phyloP scores from a whole-genome alignment of 176 grass and related monocot genomes.

The Bonia amplexicaulis region DNA sequence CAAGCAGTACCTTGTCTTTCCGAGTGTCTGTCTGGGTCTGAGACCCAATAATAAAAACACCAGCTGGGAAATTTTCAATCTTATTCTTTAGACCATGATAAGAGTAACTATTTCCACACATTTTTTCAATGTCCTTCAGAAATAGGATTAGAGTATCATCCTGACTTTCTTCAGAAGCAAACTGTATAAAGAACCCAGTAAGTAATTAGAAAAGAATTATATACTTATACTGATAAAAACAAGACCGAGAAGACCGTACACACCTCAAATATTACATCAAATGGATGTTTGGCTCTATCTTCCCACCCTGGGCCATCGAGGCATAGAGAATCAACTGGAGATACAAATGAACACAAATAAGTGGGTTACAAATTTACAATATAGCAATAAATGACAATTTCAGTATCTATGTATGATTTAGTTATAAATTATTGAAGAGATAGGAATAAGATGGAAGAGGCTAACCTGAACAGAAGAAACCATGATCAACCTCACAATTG shows the following conservation, averaged over 20 bases:
- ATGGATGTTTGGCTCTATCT: conserved; percentile 66
- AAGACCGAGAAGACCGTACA: conserved; percentile 6
- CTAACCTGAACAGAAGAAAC: conserved; percentile 84
- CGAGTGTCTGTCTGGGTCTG: conserved; percentile 68
- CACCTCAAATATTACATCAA: conserved; percentile 86
- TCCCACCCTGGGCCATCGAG: conserved; percentile 69
- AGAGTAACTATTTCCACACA: conserved; percentile 60
- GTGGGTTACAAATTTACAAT: conserved; percentile 15
- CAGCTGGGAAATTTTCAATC: conserved; percentile 61
- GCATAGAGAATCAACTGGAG: conserved; percentile 69
- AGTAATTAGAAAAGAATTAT: conserved; percentile 15
- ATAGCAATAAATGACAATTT: conserved; percentile 19
- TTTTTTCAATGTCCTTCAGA: conserved; percentile 86
- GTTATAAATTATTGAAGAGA: not conserved
- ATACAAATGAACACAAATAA: conserved; percentile 25
- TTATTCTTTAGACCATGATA: conserved; percentile 72
- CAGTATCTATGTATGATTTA: conserved; percentile 5
- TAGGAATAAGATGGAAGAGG: not conserved
- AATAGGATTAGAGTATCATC: conserved; percentile 64
- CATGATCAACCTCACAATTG: conserved; percentile 82
- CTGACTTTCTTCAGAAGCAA: conserved; percentile 70
- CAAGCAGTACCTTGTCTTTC: conserved; percentile 79
- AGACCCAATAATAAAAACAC: conserved; percentile 83
- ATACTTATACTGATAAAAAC: not conserved
- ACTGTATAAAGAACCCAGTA: conserved; percentile 40